A percentile compares a stretch with the other conserved stretches of the same genome.
Conservation (phyloP, 2,329 filamentous ascomycete species). For the Fusarium sp. region DNA sequence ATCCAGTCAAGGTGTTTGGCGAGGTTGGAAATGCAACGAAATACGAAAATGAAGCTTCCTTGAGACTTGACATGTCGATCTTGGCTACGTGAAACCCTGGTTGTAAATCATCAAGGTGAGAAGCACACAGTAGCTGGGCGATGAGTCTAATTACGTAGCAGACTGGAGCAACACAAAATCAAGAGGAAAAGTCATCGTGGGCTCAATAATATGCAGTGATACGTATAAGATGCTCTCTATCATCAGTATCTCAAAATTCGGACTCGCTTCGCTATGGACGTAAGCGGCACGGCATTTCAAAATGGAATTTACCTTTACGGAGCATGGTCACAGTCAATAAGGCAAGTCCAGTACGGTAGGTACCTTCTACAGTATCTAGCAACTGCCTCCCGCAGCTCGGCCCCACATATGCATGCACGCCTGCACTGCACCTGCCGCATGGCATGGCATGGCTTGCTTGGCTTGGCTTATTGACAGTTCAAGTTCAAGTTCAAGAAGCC, state of each 20-base stretch:
- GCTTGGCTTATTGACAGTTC: slow-evolving; percentile 1
- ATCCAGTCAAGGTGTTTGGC: background rate
- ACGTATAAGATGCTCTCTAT: background rate
- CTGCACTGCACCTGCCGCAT: slow-evolving; percentile 18
- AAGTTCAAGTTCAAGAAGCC: background rate
- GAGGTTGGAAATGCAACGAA: background rate
- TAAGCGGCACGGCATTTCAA: slow-evolving; percentile 25
- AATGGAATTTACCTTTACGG: background rate
- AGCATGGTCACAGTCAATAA: background rate
- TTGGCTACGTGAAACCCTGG: slow-evolving; percentile 15
- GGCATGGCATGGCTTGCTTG: slow-evolving; percentile 18
- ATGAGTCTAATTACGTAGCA: background rate
- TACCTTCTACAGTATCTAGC: background rate
- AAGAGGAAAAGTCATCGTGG: background rate
- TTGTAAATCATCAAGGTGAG: slow-evolving; percentile 20
- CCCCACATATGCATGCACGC: slow-evolving; percentile 30
- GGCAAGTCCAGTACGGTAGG: background rate
- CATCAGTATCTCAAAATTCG: background rate
- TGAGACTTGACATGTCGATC: slow-evolving; percentile 19
- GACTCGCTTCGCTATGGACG: background rate
- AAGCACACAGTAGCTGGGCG: background rate
- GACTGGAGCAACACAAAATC: background rate
- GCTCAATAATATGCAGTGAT: background rate
- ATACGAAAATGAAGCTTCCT: slow-evolving; percentile 27
- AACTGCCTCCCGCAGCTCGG: slow-evolving; percentile 26